Evolutionary conservation across 495 filamentous ascomycete genomes (phyloP).

Genomic region (Tetracladium marchalianum): DNA sequence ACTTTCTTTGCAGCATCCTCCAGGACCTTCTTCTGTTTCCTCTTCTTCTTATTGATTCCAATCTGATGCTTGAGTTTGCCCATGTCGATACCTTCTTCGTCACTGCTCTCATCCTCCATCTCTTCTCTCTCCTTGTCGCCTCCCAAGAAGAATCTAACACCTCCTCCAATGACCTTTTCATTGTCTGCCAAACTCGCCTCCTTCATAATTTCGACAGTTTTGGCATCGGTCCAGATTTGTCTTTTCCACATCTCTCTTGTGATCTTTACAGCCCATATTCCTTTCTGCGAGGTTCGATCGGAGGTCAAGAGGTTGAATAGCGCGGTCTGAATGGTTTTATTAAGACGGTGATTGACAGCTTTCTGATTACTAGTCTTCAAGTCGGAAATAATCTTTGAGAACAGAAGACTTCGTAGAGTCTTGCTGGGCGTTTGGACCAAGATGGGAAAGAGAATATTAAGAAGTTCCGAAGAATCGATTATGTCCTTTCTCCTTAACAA

Average conservation of each 20-base stretch:
- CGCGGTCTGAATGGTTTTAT: conserved; percentile 83
- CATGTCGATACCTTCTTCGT: conserved; percentile 66
- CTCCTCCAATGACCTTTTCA: conserved; percentile 79
- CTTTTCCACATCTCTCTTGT: conserved; percentile 83
- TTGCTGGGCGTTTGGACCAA: conserved; percentile 82
- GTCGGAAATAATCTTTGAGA: conserved; percentile 86
- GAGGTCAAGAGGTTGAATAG: conserved; percentile 83
- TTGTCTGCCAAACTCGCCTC: conserved; percentile 74
- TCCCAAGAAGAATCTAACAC: conserved; percentile 89
- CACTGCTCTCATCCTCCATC: conserved; percentile 77
- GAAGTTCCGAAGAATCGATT: conserved; percentile 68
- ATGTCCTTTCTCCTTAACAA: conserved; percentile 85
- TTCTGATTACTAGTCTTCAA: conserved; percentile 77
- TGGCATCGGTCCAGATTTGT: conserved; percentile 80
- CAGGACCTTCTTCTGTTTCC: conserved; percentile 68
- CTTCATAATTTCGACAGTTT: conserved; percentile 90
- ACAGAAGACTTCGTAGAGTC: conserved; percentile 70
- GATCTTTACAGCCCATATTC: conserved; percentile 88
- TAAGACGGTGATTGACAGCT: conserved; percentile 79
- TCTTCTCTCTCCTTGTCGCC: conserved; percentile 93
- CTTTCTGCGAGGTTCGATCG: conserved; percentile 74
- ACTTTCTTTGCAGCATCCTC: conserved; percentile 70
- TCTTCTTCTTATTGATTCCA: conserved; percentile 91
- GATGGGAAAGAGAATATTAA: conserved; percentile 88
- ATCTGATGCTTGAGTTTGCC: conserved; percentile 72